Evolutionary conservation across 2,329 filamentous ascomycete genomes (phyloP).

Genomic region (Fusarium drepaniforme): DNA sequence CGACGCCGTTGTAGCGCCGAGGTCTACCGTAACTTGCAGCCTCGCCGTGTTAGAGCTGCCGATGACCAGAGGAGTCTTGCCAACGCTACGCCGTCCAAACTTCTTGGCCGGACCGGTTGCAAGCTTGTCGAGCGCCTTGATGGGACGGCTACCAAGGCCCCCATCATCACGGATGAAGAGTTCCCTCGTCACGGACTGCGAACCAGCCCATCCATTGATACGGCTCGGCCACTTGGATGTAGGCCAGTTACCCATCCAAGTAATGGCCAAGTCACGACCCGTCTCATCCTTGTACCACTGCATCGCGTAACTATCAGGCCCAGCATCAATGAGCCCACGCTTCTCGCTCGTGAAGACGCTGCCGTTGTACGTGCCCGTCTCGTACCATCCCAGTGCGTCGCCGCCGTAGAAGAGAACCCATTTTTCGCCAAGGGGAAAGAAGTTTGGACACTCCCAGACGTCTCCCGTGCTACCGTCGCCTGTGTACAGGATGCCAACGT

Average conservation of each 20-base stretch:
- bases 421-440: slow-evolving; percentile 43
- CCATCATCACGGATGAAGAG: slow-evolving; percentile 45
- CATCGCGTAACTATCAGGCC: slow-evolving; percentile 45
- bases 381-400: slow-evolving; percentile 36
- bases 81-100: slow-evolving; percentile 29
- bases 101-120: slow-evolving; percentile 28
- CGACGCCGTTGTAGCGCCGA: slow-evolving; percentile 39
- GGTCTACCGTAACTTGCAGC: slow-evolving; percentile 41
- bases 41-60: slow-evolving; percentile 40
- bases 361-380: slow-evolving; percentile 41
- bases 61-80: slow-evolving; percentile 23
- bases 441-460: slow-evolving; percentile 46
- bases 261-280: slow-evolving; percentile 43
- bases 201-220: slow-evolving; percentile 45
- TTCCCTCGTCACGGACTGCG: slow-evolving; percentile 46
- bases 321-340: slow-evolving; percentile 40
- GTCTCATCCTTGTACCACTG: slow-evolving; percentile 48
- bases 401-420: slow-evolving; percentile 46
- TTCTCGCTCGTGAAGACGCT: slow-evolving; percentile 40
- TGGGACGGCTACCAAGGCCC: slow-evolving; percentile 42
- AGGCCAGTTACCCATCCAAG: slow-evolving; percentile 45
- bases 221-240: slow-evolving; percentile 44
- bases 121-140: slow-evolving; percentile 39
- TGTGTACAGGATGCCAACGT: slow-evolving; percentile 38
- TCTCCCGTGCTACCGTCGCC: slow-evolving; percentile 42